These are phyloP conservation scores for Trichoderma aggressivum DNA, from an alignment of 2,329 filamentous ascomycete genomes.

Conservation along the genomic window DNA sequence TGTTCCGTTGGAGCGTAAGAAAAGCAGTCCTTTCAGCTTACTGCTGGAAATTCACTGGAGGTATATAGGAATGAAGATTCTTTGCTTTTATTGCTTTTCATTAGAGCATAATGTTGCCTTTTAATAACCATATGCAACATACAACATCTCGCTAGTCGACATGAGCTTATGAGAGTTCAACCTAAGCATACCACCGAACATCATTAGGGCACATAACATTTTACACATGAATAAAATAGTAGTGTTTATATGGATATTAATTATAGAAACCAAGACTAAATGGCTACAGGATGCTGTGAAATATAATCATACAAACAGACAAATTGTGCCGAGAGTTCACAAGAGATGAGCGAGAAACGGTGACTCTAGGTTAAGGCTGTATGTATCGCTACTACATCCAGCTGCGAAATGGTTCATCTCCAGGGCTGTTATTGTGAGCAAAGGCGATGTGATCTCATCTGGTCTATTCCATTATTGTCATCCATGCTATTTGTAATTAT, in stretches of 20 bases:
- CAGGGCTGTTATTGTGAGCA: neutral
- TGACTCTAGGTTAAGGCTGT: neutral
- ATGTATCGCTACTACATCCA: neutral
- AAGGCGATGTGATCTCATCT: neutral
- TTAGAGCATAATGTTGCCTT: too few relatives aligned
- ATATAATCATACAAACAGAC: neutral
- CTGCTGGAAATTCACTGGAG: neutral
- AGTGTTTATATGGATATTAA: neutral
- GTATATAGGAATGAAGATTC: neutral
- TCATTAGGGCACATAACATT: neutral
- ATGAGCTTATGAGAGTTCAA: neutral
- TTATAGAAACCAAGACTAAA: neutral
- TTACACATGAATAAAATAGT: neutral
- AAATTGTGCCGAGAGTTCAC: neutral
- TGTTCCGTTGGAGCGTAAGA: neutral
- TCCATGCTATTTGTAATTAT: neutral
- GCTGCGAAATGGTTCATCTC: neutral
- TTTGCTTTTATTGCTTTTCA: neutral
- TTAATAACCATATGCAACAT: too few relatives aligned
- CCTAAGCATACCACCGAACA: neutral
- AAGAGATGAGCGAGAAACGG: neutral
- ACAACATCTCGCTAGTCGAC: rapidly evolving
- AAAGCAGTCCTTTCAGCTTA: neutral
- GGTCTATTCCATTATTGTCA: neutral
- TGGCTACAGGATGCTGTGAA: neutral